Evolutionary conservation across 2,329 filamentous ascomycete genomes (phyloP).

Genomic region (Achaetomium macrosporum): DNA sequence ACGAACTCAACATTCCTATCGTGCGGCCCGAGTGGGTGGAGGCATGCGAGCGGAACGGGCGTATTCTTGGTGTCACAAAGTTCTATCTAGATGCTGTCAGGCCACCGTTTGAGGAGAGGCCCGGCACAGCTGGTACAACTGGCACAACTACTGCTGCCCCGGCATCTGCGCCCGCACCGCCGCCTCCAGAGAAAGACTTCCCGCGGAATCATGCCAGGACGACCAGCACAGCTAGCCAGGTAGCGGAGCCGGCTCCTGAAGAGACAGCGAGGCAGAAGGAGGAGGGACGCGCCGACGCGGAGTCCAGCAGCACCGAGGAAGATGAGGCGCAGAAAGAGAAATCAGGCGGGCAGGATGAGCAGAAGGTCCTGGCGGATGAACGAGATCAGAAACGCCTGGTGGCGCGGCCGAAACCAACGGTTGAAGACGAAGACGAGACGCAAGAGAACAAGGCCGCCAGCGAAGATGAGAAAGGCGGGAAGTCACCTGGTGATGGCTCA

Average conservation of each 20-base stretch:
- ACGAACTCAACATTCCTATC: constrained; percentile 96
- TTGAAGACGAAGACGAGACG: constrained; percentile 26
- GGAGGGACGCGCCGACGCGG: constrained; percentile 26
- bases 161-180: constrained; percentile 11
- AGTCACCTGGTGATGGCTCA: constrained; percentile 48
- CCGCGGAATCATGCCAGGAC: background rate
- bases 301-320: constrained; percentile 27
- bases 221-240: background rate
- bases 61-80: constrained; percentile 88
- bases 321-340: constrained; percentile 35
- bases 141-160: constrained; percentile 1
- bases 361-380: constrained; percentile 47
- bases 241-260: constrained; percentile 18
- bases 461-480: constrained; percentile 36
- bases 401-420: constrained; percentile 35
- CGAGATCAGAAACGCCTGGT: constrained; percentile 50
- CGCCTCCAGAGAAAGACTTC: constrained; percentile 29
- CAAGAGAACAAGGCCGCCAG: constrained; percentile 31
- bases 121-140: constrained; percentile 17
- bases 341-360: constrained; percentile 39
- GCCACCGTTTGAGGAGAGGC: constrained; percentile 15
- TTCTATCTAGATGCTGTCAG: constrained; percentile 84
- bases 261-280: constrained; percentile 27
- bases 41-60: constrained; percentile 87
- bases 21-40: constrained; percentile 96